These are phyloP conservation scores for Bretschneidera sinensis DNA, from an alignment of 345 rosid genomes.

Conservation along the genomic window DNA sequence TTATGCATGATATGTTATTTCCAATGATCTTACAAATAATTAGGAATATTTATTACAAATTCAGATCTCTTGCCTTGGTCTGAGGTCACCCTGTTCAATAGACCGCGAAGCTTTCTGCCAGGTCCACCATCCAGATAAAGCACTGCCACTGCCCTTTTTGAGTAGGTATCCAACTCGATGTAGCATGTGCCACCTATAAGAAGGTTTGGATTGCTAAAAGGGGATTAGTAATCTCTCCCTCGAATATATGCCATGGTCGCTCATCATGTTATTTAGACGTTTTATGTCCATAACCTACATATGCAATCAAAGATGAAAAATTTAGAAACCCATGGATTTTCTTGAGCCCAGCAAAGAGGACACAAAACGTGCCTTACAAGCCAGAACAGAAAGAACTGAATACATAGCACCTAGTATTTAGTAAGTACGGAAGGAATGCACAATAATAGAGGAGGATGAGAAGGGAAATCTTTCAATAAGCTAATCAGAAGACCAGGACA, in stretches of 20 bases:
- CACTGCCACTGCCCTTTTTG: slow-evolving; percentile 78
- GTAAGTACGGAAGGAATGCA: neutral
- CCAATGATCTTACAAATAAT: too few relatives aligned
- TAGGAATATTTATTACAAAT: too few relatives aligned
- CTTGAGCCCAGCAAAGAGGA: neutral
- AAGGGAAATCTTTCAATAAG: neutral
- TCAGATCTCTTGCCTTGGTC: slow-evolving; percentile 50
- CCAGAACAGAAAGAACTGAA: too few relatives aligned
- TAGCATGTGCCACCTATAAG: slow-evolving; percentile 69
- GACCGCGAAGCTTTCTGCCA: slow-evolving; percentile 22
- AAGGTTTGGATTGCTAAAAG: slow-evolving; percentile 47
- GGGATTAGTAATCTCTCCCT: slow-evolving; percentile 88
- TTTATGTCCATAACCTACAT: slow-evolving; percentile 77
- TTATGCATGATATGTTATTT: too few relatives aligned
- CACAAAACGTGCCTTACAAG: neutral
- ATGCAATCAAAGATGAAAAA: neutral
- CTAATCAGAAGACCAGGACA: too few relatives aligned
- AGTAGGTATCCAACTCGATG: slow-evolving; percentile 66
- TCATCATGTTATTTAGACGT: slow-evolving; percentile 81
- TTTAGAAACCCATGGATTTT: neutral
- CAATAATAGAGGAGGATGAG: neutral
- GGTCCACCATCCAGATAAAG: slow-evolving; percentile 69
- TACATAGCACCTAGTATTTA: too few relatives aligned
- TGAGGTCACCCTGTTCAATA: slow-evolving; percentile 35
- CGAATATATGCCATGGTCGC: slow-evolving; percentile 81